These are phyloP conservation scores for Postia placenta DNA, from an alignment of 768 basidiomycete species.

Conservation along the genomic window DNA sequence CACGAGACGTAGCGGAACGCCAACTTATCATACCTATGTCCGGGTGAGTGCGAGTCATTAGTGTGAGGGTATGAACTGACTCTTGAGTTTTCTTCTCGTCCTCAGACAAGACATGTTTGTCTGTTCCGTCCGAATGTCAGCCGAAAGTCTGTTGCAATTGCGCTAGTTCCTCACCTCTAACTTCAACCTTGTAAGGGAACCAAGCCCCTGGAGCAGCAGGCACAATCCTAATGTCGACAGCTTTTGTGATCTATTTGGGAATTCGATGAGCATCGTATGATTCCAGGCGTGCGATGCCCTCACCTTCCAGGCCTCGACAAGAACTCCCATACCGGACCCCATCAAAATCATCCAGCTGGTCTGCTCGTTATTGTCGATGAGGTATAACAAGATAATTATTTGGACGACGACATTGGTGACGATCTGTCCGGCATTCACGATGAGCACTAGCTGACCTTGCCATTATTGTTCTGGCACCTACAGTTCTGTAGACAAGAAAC, in stretches of 20 bases:
- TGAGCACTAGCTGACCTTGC: too few relatives aligned
- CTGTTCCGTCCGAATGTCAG: too few relatives aligned
- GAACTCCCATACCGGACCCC: conserved; percentile 73
- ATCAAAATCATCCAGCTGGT: conserved; percentile 98
- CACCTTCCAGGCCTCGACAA: conserved; percentile 95
- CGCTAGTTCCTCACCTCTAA: conserved; percentile 62
- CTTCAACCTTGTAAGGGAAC: conserved; percentile 74
- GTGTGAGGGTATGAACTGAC: conserved; percentile 40
- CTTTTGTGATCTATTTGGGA: conserved; percentile 68
- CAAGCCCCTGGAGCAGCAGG: conserved; percentile 54
- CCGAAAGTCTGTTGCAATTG: too few relatives aligned
- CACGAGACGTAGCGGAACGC: conserved; percentile 95
- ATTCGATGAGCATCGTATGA: too few relatives aligned
- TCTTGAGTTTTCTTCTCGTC: conserved; percentile 98
- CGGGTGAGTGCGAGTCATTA: too few relatives aligned
- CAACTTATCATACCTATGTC: conserved; percentile 77
- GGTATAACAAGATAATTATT: conserved; percentile 82
- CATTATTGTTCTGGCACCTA: conserved; percentile 25
- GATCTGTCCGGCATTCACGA: too few relatives aligned
- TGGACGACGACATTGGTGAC: conserved; percentile 95
- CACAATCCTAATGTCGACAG: conserved; percentile 77
- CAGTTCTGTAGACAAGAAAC: conserved; percentile 49
- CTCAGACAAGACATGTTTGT: conserved; percentile 94
- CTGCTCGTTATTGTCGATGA: conserved; percentile 92
- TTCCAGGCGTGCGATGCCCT: too few relatives aligned